These are phyloP conservation scores for Desmodesmus armatus DNA, from an alignment of 139 green algal genomes.

Conservation along the genomic window DNA sequence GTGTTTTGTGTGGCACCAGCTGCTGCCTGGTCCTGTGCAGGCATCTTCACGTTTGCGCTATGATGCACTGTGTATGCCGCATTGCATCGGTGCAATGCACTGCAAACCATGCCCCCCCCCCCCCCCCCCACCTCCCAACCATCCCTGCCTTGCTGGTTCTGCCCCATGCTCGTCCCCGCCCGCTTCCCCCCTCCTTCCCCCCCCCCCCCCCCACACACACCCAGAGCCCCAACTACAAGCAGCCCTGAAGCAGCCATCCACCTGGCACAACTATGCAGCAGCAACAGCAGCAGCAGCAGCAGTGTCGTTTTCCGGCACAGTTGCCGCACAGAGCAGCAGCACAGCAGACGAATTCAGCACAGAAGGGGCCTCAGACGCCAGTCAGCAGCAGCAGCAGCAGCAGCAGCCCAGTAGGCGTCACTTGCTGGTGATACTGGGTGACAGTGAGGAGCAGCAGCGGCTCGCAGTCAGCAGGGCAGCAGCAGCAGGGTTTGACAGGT, in stretches of 20 bases:
- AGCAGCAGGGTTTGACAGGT: constrained; percentile 30
- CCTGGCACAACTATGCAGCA: neutral
- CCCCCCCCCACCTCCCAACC: neutral
- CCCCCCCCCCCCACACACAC: neutral
- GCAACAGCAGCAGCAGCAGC: constrained; percentile 5
- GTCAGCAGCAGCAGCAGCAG: neutral
- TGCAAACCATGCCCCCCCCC: neutral
- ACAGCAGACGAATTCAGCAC: no score
- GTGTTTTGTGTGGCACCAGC: neutral
- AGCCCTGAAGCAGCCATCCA: neutral
- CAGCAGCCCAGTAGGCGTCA: neutral
- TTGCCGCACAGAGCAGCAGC: no score
- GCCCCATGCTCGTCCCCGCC: neutral
- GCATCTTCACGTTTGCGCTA: neutral
- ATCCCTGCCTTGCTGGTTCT: neutral
- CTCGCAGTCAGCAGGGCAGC: neutral
- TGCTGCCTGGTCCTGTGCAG: neutral
- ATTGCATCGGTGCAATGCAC: neutral
- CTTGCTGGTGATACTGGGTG: neutral
- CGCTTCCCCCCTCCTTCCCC: neutral
- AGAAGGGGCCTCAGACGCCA: neutral
- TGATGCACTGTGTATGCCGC: neutral
- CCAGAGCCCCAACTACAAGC: neutral
- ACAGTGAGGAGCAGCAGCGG: neutral
- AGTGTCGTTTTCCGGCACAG: neutral